Evolutionary conservation across 2,329 filamentous ascomycete genomes (phyloP), one percentile per base, ranked within the genome.

Genomic region (Lecanosticta acicola): DNA sequence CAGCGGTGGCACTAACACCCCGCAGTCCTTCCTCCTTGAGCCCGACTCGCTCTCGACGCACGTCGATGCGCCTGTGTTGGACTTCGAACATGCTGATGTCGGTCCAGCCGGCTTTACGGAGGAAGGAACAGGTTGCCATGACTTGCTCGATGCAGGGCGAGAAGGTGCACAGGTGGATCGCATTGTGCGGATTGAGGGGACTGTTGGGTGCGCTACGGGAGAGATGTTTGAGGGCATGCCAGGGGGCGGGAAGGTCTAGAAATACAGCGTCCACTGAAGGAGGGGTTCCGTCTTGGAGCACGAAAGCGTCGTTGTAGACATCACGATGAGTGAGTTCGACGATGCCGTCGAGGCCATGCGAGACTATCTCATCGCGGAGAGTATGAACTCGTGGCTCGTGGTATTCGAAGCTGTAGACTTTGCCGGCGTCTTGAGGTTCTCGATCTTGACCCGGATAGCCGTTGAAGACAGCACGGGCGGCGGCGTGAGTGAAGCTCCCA

Each of bases 121-220:
- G 77, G 10, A 80, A 79, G 9, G 86, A 84, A 43, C 95, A 83
- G 0, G 93, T 97, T 45, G 83, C 80, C 43, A 85, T 88, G 17
- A 94, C 91, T 71, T 98, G 93, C 68, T 98, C 93, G 55, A 98
- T 94, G 67, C 93, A 98, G 0, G 93, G 93, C 1, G 86, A 94
- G 70, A 98, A 98, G 0, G 89, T 94, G 71, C 93, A 98, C 44
- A 98, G 78, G 61, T 93, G 78, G 1, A 84, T 80, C 3, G 84
- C 77, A 34, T 79, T 76, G n/a, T 76, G 75, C 0, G 87, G 81
- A 55, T 93, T 83, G 9, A 97, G 74, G 0, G 79, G 75, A 1
- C 77, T 76, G 32, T 55, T 54, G 18, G 60, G 51, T 8, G 41
- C 46, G 11, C 50, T 56, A 58, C 86, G 75, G 1, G 83, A 80